Base-by-base conservation (phyloP, 306 rosid genomes). In the Alnus glutinosa region DNA sequence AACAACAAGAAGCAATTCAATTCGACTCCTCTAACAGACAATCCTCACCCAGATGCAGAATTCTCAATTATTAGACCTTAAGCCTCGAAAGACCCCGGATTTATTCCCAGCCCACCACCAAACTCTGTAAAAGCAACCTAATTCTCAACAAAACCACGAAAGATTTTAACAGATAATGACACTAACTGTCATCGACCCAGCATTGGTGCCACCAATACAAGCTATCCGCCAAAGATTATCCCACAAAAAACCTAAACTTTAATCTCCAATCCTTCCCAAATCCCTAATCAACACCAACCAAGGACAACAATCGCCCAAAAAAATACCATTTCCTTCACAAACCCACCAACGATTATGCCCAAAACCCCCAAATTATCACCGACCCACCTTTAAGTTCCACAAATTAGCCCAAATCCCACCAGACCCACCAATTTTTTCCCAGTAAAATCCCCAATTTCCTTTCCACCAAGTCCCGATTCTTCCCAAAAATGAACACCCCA, bases 241-340 rank as follows among this genome's bases (percentile, higher is more conserved):
- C 62, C 9, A 55, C 12, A 55, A 36, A 79, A 82, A 70, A 51
- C 28, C 23, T 68, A 48, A 80, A 74, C 86, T 83, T 86, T 44
- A 71, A 76, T 75, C 80, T 78, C 58, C 34, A 86, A 84, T 83
- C 85, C 76, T 73, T 42, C 71, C 46, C 50, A 46, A 75, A 86
- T 77, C 88, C 90, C 89, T 83, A 80, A 80, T 52, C 57, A 57
- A 70, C 80, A 67, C 76, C 73, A 73, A 77, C 55, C 77, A 36
- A 81, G 71, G 47, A 52, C 51, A 55, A 69, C 69, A 51, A 63
- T 69, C 71, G 48, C 18, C 46, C 2, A 32, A 70, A 49, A 63
- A 66, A 58, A 4, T 4, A 6, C 62, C n/a, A 55, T 34, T 59
- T 42, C 52, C 75, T 64, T 16, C 59, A 73, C 62, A 69, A 80